Evolutionary conservation across 345 rosid species (phyloP).

Genomic region (Camelina hispida): DNA sequence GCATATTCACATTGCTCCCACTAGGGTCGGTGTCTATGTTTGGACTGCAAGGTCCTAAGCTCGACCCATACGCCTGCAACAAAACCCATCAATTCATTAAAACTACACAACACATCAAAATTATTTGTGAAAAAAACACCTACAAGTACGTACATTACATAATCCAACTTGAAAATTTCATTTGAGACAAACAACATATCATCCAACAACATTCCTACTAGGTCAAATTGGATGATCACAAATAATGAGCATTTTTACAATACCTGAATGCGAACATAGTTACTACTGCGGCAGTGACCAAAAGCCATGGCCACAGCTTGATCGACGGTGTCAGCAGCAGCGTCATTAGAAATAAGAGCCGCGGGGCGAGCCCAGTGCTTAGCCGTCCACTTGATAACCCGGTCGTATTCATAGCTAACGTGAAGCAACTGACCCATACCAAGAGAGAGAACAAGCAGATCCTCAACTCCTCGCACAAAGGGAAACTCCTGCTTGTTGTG

Average conservation of each 20-base stretch:
- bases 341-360: constrained; percentile 81
- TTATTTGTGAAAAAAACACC: neutral
- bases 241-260: neutral
- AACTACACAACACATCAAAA: neutral
- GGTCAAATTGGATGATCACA: neutral
- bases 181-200: constrained; percentile 1
- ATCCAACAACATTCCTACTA: constrained; percentile 5
- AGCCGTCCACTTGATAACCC: constrained; percentile 74
- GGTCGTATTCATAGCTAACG: constrained; percentile 69
- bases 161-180: neutral
- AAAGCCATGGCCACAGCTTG: constrained; percentile 97
- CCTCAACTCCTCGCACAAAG: constrained; percentile 94
- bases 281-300: constrained; percentile 72
- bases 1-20: constrained; percentile 71
- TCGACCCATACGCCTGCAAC: constrained; percentile 85
- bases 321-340: constrained; percentile 88
- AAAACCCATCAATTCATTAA: constrained; percentile 9
- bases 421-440: constrained; percentile 87
- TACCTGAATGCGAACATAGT: constrained; percentile 95
- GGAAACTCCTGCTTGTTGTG: constrained; percentile 99
- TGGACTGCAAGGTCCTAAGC: constrained; percentile 63
- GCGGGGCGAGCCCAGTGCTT: constrained; percentile 94
- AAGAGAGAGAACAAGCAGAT: constrained; percentile 78
- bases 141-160: neutral
- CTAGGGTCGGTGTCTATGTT: constrained; percentile 75